Base-by-base conservation (phyloP, 2,329 filamentous ascomycete species). In the Penicillium expansum region DNA sequence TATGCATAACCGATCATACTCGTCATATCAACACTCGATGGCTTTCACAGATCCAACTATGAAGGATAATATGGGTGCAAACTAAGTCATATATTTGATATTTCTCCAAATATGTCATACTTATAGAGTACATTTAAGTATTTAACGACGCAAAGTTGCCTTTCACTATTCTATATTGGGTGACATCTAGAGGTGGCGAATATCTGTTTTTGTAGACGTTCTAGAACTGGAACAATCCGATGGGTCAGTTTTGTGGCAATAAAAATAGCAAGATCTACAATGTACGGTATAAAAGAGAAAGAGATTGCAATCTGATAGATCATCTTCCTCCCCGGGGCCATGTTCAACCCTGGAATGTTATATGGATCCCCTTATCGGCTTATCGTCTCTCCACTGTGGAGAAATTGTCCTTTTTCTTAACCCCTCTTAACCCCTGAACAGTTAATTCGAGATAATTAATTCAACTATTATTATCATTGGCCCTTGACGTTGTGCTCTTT, bases 351-450 rank as follows among this genome's bases (percentile, higher is more conserved):
- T 32, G 18, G 29, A 27, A 14, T 33, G 32, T 37, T 37, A 24
- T 29, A 39, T 42, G 35, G 48, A 42, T 32, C 16, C 9, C 22
- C 49, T 52, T 52, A 52, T 52, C 49, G 30, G 2, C 38, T 52
- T 66, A 65, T 66, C 65, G 62, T 49, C 63, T 59, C 57, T 55
- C 65, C 63, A 66, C 65, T 63, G 65, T 65, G 65, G 67, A 65
- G 65, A 66, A 62, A 66, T 63, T 55, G 44, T 52, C 64, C 59
- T 56, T 67, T 65, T 67, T 62, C 60, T 60, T 56, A 56, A 55
- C 56, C 48, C 51, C 54, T 61, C 49, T 52, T 52, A 52, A 32
- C 49, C 64, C 64, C 65, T 67, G 64, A 67, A 67, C 59, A 35
- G 20, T 27, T 45, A 44, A 35, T 22, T 32, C 48, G 13, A 30